Percentiles rank a stretch among this genome's conserved stretches.
Evolutionary conservation across 2,329 filamentous ascomycete genomes (phyloP).

Genomic region (Nothomitra cinnamomea): DNA sequence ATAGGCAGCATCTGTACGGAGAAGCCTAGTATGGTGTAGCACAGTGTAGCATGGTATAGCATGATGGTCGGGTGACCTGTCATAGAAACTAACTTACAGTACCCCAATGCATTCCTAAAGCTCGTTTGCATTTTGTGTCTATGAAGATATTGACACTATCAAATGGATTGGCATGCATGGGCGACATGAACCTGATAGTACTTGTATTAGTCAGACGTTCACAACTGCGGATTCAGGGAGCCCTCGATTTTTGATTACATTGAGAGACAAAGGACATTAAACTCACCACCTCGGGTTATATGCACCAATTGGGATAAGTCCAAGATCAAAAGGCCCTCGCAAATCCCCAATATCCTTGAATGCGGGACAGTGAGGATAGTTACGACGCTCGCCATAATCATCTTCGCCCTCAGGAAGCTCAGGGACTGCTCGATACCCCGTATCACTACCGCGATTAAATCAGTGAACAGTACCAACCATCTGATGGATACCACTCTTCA

Average conservation of each 20-base stretch:
- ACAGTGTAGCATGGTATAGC: neutral
- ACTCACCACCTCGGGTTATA: constrained; percentile 46
- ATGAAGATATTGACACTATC: constrained; percentile 81
- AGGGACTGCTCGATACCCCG: constrained; percentile 70
- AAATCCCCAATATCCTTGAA: constrained; percentile 69
- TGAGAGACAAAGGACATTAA: constrained; percentile 20
- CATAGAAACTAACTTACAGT: constrained; percentile 15
- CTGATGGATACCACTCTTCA: constrained; percentile 10
- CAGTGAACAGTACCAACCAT: constrained; percentile 5
- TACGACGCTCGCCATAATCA: constrained; percentile 53
- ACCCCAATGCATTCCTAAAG: constrained; percentile 86
- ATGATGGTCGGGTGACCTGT: constrained; percentile 1
- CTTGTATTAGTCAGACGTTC: neutral
- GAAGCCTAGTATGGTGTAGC: neutral
- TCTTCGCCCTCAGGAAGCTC: constrained; percentile 42
- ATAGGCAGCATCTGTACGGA: neutral
- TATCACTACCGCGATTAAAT: constrained; percentile 43
- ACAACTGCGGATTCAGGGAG: too few relatives aligned
- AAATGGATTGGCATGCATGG: constrained; percentile 72
- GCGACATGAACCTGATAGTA: constrained; percentile 44
- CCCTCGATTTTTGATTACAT: neutral
- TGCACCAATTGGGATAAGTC: constrained; percentile 83
- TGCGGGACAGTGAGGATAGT: constrained; percentile 60
- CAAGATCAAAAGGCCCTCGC: constrained; percentile 76
- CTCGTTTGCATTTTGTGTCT: constrained; percentile 61